Evolutionary conservation across 1,284 basidiomycete species (phyloP).

Genomic region (Ganoderma multipileum): DNA sequence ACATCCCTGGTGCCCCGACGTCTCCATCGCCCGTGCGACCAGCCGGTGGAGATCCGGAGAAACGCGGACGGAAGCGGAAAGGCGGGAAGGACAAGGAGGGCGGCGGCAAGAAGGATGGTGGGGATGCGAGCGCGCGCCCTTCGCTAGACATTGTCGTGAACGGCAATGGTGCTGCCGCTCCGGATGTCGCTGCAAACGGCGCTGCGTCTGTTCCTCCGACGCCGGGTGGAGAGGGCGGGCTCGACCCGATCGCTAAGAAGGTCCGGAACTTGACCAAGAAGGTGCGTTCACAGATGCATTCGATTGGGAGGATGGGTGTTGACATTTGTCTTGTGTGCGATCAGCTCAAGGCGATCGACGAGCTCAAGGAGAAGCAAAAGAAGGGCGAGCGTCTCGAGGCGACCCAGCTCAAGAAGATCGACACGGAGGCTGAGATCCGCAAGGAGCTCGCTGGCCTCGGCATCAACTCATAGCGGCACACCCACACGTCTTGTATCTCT

Average conservation of each 20-base stretch:
- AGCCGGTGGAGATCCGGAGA: slow-evolving; percentile 42
- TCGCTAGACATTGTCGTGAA: slow-evolving; percentile 45
- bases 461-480: slow-evolving; percentile 31
- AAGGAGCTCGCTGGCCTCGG: slow-evolving; percentile 73
- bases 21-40: slow-evolving; percentile 55
- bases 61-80: slow-evolving; percentile 63
- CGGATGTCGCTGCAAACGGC: slow-evolving; percentile 34
- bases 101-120: slow-evolving; percentile 24
- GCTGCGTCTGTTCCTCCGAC: slow-evolving; percentile 56
- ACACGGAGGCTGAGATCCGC: slow-evolving; percentile 83
- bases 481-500: neutral
- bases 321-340: slow-evolving; percentile 18
- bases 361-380: slow-evolving; percentile 89
- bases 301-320: neutral
- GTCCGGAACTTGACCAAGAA: slow-evolving; percentile 94
- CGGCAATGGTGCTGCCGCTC: slow-evolving; percentile 39
- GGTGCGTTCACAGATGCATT: slow-evolving; percentile 43
- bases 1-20: slow-evolving; percentile 75
- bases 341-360: slow-evolving; percentile 94
- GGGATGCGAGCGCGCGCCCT: slow-evolving; percentile 40
- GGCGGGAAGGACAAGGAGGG: slow-evolving; percentile 53
- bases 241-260: slow-evolving; percentile 90
- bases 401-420: slow-evolving; percentile 96
- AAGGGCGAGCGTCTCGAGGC: slow-evolving; percentile 91
- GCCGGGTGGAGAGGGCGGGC: slow-evolving; percentile 59